Evolutionary conservation across 108 stramenopile species (phyloP).

Genomic region (Fistulifera solaris): DNA sequence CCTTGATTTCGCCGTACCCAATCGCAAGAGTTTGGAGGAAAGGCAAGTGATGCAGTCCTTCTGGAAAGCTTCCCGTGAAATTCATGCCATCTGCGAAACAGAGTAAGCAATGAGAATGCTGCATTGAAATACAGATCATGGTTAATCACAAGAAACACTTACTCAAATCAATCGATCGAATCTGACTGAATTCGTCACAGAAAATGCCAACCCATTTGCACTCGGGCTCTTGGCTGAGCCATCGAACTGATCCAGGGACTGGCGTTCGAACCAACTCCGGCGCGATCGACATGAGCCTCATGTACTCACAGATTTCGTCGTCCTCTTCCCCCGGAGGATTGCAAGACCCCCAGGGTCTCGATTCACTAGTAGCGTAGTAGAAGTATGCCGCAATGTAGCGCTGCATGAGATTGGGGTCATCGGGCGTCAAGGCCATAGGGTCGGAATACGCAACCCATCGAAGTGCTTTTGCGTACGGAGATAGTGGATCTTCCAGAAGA

Average conservation of each 20-base stretch:
- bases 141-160: constrained; percentile 11
- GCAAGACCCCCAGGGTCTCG: constrained; percentile 33
- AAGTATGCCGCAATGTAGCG: constrained; percentile 52
- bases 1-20: constrained; percentile 19
- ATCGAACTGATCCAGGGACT: constrained; percentile 15
- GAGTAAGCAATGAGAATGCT: not conserved
- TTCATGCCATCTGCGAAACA: constrained; percentile 6
- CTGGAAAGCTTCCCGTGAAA: constrained; percentile 10
- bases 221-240: constrained; percentile 22
- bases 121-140: not conserved
- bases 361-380: constrained; percentile 29
- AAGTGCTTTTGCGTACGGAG: constrained; percentile 35
- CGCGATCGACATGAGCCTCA: constrained; percentile 5
- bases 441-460: constrained; percentile 62
- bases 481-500: constrained; percentile 19
- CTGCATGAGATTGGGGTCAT: constrained; percentile 39
- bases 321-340: constrained; percentile 19
- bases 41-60: constrained; percentile 15
- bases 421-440: constrained; percentile 25
- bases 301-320: constrained; percentile 9
- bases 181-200: constrained; percentile 13
- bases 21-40: constrained; percentile 15
- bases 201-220: constrained; percentile 26
- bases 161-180: constrained; percentile 15
- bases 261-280: constrained; percentile 1